Percentiles rank a stretch among this genome's conserved stretches.
Conservation (phyloP, 805 yeast species). For the Candida berthetii region DNA sequence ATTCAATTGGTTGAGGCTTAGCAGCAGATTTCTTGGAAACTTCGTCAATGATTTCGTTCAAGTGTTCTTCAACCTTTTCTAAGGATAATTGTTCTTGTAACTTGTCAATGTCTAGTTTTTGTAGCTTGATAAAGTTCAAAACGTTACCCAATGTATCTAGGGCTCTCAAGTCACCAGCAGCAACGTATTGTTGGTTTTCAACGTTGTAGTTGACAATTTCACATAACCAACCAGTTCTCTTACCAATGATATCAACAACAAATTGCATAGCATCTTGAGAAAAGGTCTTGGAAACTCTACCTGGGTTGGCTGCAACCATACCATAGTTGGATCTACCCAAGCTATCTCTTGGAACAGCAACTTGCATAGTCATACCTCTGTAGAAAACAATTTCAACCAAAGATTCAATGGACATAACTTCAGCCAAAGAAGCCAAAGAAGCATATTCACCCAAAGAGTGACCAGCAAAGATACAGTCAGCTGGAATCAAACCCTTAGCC, state of each 20-base stretch:
- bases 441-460: conserved; percentile 99
- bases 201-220: conserved; percentile 98
- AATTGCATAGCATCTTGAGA: conserved; percentile 89
- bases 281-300: conserved; percentile 84
- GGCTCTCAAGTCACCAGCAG: conserved; percentile 97
- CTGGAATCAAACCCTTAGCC: conserved; percentile 90
- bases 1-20: conserved; percentile 94
- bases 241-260: conserved; percentile 84
- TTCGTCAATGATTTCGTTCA: conserved; percentile 82
- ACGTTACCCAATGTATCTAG: conserved; percentile 91
- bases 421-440: conserved; percentile 94
- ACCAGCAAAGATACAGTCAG: conserved; percentile 94
- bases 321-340: conserved; percentile 96
- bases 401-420: conserved; percentile 97
- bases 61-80: conserved; percentile 85
- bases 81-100: conserved; percentile 75
- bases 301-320: conserved; percentile 98
- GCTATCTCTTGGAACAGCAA: conserved; percentile 97
- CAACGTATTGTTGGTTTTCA: conserved; percentile 96
- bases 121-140: conserved; percentile 85
- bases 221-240: conserved; percentile 85
- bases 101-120: conserved; percentile 89
- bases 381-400: conserved; percentile 96
- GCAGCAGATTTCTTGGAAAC: conserved; percentile 74
- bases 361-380: conserved; percentile 99